phyloP scores from a whole-genome alignment of 1,284 basidiomycete species.

The Tremellales sp. region DNA sequence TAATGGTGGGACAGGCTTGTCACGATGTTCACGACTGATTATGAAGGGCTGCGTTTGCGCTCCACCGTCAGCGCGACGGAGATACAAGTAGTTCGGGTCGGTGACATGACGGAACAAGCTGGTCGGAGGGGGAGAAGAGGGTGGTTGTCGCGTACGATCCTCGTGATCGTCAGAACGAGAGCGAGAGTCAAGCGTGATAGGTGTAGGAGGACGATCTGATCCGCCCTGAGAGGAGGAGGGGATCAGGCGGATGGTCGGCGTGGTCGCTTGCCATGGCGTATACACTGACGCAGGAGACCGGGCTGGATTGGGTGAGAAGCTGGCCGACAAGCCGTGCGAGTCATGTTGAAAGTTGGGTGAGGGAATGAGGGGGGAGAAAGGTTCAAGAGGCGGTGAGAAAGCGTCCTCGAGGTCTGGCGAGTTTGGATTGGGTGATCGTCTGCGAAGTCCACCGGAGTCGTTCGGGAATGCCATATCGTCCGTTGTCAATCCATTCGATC shows the following conservation, averaged over 20 bases:
- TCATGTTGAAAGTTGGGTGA: too few species aligned
- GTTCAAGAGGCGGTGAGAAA: slow-evolving; percentile 2
- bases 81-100: slow-evolving; percentile 12
- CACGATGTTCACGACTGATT: slow-evolving; percentile 6
- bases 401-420: slow-evolving; percentile 16
- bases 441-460: too few species aligned
- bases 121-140: slow-evolving; percentile 1
- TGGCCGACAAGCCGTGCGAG: too few species aligned
- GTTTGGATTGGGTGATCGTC: slow-evolving; percentile 25
- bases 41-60: background rate
- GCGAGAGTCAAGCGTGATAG: slow-evolving; percentile 3
- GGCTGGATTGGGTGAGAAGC: background rate
- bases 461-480: too few species aligned
- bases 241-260: slow-evolving; percentile 14
- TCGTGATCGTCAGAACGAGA: slow-evolving; percentile 16
- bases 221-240: slow-evolving; percentile 1
- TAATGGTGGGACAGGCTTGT: slow-evolving; percentile 17
- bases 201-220: background rate
- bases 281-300: background rate
- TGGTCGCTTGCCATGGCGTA: background rate
- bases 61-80: background rate
- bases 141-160: slow-evolving; percentile 2
- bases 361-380: slow-evolving; percentile 4
- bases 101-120: slow-evolving; percentile 17
- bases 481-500: too few species aligned